These are phyloP conservation scores for Hyphopichia homilentoma DNA, from an alignment of 805 yeast species.

Conservation along the genomic window DNA sequence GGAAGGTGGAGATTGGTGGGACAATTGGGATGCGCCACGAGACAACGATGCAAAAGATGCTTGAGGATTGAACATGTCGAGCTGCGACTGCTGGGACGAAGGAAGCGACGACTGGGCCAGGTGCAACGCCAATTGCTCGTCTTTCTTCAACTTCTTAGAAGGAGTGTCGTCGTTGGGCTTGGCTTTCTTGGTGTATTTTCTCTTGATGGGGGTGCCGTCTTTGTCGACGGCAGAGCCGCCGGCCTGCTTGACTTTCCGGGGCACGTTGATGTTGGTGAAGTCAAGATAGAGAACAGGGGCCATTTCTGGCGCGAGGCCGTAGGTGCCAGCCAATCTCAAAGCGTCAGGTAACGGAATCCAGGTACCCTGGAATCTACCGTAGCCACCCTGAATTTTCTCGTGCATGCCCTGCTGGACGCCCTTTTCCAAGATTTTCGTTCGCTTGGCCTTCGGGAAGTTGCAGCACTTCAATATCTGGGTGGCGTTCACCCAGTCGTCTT, in stretches of 20 bases:
- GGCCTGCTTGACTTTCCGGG: conserved; percentile 30
- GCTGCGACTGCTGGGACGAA: conserved; percentile 7
- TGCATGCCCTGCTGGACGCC: conserved; percentile 90
- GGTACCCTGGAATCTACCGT: conserved; percentile 95
- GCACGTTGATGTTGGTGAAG: conserved; percentile 25
- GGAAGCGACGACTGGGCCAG: too few relatives aligned
- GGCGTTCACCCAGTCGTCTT: conserved; percentile 96
- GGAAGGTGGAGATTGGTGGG: too few relatives aligned
- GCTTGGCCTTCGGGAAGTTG: conserved; percentile 87
- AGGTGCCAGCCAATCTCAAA: conserved; percentile 34
- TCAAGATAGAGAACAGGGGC: conserved; percentile 42
- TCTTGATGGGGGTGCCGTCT: conserved; percentile 40
- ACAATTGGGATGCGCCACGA: conserved; percentile 8
- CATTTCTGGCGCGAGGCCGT: conserved; percentile 34
- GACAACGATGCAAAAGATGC: conserved; percentile 12
- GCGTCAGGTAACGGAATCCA: conserved; percentile 91
- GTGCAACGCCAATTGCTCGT: too few relatives aligned
- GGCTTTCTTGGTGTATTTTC: conserved; percentile 54
- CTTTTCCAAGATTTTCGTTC: conserved; percentile 87
- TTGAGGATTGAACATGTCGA: conserved; percentile 11
- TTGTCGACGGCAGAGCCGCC: conserved; percentile 16
- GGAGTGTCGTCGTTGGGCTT: conserved; percentile 57
- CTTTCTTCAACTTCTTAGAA: conserved; percentile 41
- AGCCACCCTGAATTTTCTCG: conserved; percentile 96
- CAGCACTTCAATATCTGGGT: conserved; percentile 94